phyloP scores from a whole-genome alignment of 441 rosid species.

The Kokia cookei region DNA sequence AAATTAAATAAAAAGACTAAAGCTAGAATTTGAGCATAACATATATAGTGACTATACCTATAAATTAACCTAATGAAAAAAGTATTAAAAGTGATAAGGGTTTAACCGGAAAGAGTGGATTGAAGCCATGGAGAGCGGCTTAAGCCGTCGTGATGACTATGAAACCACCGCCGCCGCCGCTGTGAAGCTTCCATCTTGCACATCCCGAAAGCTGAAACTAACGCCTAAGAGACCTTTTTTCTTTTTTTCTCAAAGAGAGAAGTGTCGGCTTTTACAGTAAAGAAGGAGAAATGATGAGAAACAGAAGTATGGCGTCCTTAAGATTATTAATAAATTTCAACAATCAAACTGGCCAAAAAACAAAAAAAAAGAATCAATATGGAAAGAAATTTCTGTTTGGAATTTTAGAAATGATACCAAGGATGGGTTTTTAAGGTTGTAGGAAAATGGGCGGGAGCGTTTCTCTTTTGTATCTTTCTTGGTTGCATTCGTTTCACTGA shows the following conservation, averaged over 20 bases:
- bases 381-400: background rate
- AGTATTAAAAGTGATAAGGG: background rate
- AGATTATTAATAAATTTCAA: too few relatives aligned
- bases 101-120: slow-evolving; percentile 57
- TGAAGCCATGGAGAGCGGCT: slow-evolving; percentile 73
- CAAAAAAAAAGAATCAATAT: too few relatives aligned
- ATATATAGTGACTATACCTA: too few relatives aligned
- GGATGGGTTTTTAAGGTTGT: background rate
- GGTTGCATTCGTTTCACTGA: background rate
- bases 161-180: slow-evolving; percentile 74
- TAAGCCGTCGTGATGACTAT: slow-evolving; percentile 34
- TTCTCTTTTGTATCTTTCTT: background rate
- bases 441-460: background rate
- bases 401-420: too few relatives aligned
- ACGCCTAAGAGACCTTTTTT: background rate
- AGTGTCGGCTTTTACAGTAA: too few relatives aligned
- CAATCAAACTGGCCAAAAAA: background rate
- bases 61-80: too few relatives aligned
- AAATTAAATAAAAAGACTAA: too few relatives aligned
- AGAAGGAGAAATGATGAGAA: too few relatives aligned
- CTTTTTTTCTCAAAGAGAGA: too few relatives aligned
- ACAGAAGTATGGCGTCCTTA: too few relatives aligned
- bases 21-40: too few relatives aligned
- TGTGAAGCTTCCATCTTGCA: slow-evolving; percentile 37
- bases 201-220: slow-evolving; percentile 12